phyloP scores from a whole-genome alignment of 2,329 filamentous ascomycete species.

The Ceratocystis harringtonii region DNA sequence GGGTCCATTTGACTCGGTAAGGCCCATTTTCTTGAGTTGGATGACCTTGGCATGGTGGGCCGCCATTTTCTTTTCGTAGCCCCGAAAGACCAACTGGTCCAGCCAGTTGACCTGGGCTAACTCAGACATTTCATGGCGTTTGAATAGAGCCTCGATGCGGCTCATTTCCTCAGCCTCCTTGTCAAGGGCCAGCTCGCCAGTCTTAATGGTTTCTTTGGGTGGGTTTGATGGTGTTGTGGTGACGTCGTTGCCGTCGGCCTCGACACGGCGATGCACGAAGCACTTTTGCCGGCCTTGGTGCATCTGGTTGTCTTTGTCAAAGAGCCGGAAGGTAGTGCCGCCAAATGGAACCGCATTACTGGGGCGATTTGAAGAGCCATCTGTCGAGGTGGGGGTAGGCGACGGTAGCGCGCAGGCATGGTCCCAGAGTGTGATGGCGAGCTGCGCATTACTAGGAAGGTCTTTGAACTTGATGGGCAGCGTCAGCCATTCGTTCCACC shows the following conservation, averaged over 20 bases:
- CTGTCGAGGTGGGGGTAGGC: slow-evolving; percentile 32
- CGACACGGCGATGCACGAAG: slow-evolving; percentile 62
- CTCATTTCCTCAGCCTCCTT: slow-evolving; percentile 74
- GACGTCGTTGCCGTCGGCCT: slow-evolving; percentile 70
- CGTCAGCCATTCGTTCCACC: slow-evolving; percentile 94
- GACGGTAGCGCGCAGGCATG: slow-evolving; percentile 16
- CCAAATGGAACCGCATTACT: slow-evolving; percentile 82
- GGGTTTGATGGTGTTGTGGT: slow-evolving; percentile 57
- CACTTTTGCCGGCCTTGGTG: slow-evolving; percentile 91
- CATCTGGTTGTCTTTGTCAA: slow-evolving; percentile 80
- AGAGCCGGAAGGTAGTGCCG: slow-evolving; percentile 81
- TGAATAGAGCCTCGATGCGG: slow-evolving; percentile 75
- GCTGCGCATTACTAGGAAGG: slow-evolving; percentile 63
- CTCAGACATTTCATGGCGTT: slow-evolving; percentile 97
- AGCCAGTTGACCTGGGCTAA: slow-evolving; percentile 89
- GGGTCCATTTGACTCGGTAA: slow-evolving; percentile 19
- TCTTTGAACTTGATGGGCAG: slow-evolving; percentile 74
- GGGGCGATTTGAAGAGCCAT: slow-evolving; percentile 53
- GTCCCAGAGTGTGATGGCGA: slow-evolving; percentile 94
- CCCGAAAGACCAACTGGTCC: slow-evolving; percentile 83
- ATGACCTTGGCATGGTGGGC: slow-evolving; percentile 25
- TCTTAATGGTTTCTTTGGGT: slow-evolving; percentile 37
- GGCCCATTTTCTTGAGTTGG: slow-evolving; percentile 27
- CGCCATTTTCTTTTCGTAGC: slow-evolving; percentile 52
- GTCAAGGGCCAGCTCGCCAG: slow-evolving; percentile 37